These are phyloP conservation scores for Cynanchum wilfordii DNA, from an alignment of 257 asterid genomes.

Conservation along the genomic window DNA sequence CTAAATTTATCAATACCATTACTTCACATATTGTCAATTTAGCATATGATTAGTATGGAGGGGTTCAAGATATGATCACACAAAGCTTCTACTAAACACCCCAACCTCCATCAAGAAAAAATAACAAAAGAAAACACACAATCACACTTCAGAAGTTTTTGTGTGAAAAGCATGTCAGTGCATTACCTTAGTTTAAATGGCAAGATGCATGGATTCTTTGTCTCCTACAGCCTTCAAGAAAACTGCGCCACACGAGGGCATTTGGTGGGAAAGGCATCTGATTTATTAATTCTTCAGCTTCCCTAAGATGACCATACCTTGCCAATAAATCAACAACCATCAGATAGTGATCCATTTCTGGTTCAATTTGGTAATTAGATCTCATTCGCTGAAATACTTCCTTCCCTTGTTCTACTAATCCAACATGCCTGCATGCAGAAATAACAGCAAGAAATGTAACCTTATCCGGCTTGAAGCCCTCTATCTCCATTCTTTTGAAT, in stretches of 20 bases:
- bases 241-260: slow-evolving; percentile 70
- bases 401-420: slow-evolving; percentile 71
- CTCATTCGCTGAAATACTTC: slow-evolving; percentile 52
- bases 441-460: slow-evolving; percentile 54
- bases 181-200: not conserved
- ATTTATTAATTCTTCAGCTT: slow-evolving; percentile 64
- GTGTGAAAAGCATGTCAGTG: not conserved
- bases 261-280: slow-evolving; percentile 79
- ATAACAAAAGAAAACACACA: too few species aligned
- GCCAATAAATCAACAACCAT: slow-evolving; percentile 64
- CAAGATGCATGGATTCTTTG: not conserved
- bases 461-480: slow-evolving; percentile 56
- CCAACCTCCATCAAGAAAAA: too few species aligned
- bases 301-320: slow-evolving; percentile 54
- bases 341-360: slow-evolving; percentile 70
- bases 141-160: too few species aligned
- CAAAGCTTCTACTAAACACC: not conserved
- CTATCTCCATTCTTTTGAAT: slow-evolving; percentile 54
- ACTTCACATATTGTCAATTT: not conserved
- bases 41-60: not conserved
- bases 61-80: not conserved
- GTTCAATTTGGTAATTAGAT: slow-evolving; percentile 47
- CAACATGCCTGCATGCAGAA: slow-evolving; percentile 85
- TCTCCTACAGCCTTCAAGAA: slow-evolving; percentile 65
- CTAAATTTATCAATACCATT: too few species aligned